phyloP scores from a whole-genome alignment of 345 rosid species.

The Dipteronia dyeriana region DNA sequence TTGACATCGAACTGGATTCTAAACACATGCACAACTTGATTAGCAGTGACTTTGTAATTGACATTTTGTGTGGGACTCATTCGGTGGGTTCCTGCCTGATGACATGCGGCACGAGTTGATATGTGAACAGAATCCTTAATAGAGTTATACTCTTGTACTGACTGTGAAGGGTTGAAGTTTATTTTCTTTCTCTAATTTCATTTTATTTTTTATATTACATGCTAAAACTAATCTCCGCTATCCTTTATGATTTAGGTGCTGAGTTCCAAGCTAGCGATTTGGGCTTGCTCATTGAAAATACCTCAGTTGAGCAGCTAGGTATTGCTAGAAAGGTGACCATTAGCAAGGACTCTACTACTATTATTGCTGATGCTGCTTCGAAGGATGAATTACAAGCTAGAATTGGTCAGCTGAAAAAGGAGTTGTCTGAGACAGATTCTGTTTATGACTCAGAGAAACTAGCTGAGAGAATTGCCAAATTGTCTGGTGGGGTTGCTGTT shows the following conservation, averaged over 20 bases:
- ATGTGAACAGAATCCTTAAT: neutral
- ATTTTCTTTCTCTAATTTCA: neutral
- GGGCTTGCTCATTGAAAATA: constrained; percentile 73
- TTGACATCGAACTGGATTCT: neutral
- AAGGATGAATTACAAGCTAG: constrained; percentile 90
- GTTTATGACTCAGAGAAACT: constrained; percentile 84
- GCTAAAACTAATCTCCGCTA: neutral
- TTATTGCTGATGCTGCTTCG: constrained; percentile 92
- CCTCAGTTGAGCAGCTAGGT: constrained; percentile 85
- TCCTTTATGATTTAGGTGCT: constrained; percentile 57
- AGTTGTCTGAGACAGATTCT: constrained; percentile 88
- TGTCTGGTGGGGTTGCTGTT: constrained; percentile 97
- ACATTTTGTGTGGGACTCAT: neutral
- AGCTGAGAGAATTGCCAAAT: constrained; percentile 93
- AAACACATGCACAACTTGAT: neutral
- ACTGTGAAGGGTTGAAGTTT: too few species aligned
- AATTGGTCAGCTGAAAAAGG: constrained; percentile 80
- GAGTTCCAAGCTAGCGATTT: constrained; percentile 88
- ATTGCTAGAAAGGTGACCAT: constrained; percentile 80
- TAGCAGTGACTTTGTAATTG: neutral
- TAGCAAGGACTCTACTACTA: constrained; percentile 77
- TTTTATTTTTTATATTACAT: neutral
- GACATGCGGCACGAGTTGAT: neutral
- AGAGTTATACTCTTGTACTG: neutral
- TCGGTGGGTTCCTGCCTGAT: neutral